A percentile compares a stretch with the other conserved stretches of the same genome.
Evolutionary conservation across 1,139 yeast species (phyloP).

Genomic region (Pichia sp.): DNA sequence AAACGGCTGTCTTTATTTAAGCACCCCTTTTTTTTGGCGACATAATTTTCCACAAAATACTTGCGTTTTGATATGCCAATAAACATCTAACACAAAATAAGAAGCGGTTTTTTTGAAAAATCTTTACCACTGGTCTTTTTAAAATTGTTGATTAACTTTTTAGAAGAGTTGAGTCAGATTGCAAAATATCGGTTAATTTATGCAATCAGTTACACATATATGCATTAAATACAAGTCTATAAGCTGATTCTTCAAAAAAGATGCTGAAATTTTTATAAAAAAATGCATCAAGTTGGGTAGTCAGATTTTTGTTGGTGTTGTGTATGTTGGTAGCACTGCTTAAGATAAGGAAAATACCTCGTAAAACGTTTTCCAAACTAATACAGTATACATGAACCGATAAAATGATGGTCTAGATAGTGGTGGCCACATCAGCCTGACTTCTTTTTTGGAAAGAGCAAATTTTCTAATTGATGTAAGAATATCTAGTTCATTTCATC

Average conservation of each 20-base stretch:
- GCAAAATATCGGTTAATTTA: slow-evolving; percentile 1
- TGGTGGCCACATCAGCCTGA: neutral
- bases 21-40: neutral
- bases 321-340: neutral
- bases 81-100: neutral
- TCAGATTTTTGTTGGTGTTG: too few species aligned
- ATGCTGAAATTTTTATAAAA: neutral
- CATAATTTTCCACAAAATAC: neutral
- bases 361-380: neutral
- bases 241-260: neutral
- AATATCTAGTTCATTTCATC: neutral
- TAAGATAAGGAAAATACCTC: neutral
- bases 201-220: neutral
- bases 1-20: neutral
- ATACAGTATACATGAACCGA: neutral
- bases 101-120: slow-evolving; percentile 1
- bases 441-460: neutral
- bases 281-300: slow-evolving; percentile 1
- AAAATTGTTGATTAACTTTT: too few species aligned
- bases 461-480: slow-evolving; percentile 1
- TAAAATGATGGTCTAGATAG: neutral
- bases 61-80: neutral
- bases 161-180: neutral
- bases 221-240: neutral
- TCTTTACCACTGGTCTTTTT: neutral